Evolutionary conservation across 768 basidiomycete genomes (phyloP), one percentile per base, ranked within the genome.

Genomic region (Xerocomellus intermedius): DNA sequence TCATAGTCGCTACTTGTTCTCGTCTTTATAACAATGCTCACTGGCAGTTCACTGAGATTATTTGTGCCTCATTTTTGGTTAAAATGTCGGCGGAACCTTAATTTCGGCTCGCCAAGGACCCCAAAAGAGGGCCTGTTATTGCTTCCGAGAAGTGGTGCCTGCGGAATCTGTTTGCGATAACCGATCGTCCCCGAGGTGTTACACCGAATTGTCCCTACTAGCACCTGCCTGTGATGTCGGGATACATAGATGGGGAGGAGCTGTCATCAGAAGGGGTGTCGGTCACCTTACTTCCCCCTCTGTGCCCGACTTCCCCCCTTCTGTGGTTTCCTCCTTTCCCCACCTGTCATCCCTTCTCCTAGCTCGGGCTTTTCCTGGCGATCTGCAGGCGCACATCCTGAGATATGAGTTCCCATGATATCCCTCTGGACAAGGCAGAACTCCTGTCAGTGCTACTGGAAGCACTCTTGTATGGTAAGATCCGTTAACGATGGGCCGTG

Each of bases 371-470:
- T 41, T 22, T 26, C 17, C n/a, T 14, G 7, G 21, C 8, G 16
- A 19, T 8, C 16, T 28, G 21, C 46, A 22, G 26, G 36, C 41
- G 19, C 30, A 22, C 49, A 3, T 41, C 52, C 33, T 12, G 24
- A 32, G 33, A 28, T 2, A 64, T 65, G 61, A 1, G 5, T 4
- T 0, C 6, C 13, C 10, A 8, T 6, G 60, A 32, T 10, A 59
- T 64, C 1, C 24, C 57, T 9, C 28, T 67, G 21, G 60, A 64
- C 24, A 43, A 67, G 48, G 65, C 63, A 37, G 65, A 59, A 30
- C 54, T 66, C 19, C 32, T 67, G 42, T 54, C 65, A 0, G 26
- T 54, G 19, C 5, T 67, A 8, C 28, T 67, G 48, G 65, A 66
- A 41, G 57, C 44, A 1, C n/a, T 58, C 3, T 26, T 66, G 24